Evolutionary conservation across 495 filamentous ascomycete genomes (phyloP), one percentile per base, ranked within the genome.

Genomic region (Lophium mytilinum): DNA sequence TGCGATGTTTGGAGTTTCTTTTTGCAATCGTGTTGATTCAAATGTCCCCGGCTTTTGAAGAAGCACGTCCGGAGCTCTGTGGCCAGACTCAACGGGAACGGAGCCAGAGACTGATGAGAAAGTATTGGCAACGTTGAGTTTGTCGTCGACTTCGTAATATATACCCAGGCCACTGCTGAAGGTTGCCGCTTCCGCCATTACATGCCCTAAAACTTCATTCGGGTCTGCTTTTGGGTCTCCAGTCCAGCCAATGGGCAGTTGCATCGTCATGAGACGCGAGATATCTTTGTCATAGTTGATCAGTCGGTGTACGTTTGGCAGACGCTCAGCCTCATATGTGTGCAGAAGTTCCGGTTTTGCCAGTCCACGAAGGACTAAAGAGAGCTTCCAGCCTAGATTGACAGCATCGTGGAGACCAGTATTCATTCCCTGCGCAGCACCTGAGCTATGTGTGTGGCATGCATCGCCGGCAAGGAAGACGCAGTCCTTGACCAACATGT

Each of bases 381-480:
- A 70, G 9, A 81, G 58, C 58, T 81, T 80, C 77, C 78, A 81
- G 0, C 64, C 64, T 0, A 81, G 66, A 52, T 80, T 80, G n/a
- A 75, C 74, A 7, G 74, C 72, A 54, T 81, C 78, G 45, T 78
- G 74, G n/a, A 81, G 65, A 4, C 74, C 75, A 0, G 75, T 74
- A 59, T 80, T 81, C 75, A 79, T 73, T 4, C 78, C 78, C 53
- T 81, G 78, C 0, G 75, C 78, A 19, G 71, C 77, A 9, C 71
- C 73, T 4, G 73, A 75, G 8, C 68, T 71, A 57, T 79, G 78
- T 0, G 75, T 80, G 50, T 81, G 77, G 19, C 70, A 72, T 1
- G 78, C 76, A 66, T 81, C 78, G 0, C 78, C 78, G 10, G 74
- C 74, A 8, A 81, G 66, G 45, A 80, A 76, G 0, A 79, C 61